Conservation (phyloP, 495 filamentous ascomycete species). For the Aspergillus conjunctus region DNA sequence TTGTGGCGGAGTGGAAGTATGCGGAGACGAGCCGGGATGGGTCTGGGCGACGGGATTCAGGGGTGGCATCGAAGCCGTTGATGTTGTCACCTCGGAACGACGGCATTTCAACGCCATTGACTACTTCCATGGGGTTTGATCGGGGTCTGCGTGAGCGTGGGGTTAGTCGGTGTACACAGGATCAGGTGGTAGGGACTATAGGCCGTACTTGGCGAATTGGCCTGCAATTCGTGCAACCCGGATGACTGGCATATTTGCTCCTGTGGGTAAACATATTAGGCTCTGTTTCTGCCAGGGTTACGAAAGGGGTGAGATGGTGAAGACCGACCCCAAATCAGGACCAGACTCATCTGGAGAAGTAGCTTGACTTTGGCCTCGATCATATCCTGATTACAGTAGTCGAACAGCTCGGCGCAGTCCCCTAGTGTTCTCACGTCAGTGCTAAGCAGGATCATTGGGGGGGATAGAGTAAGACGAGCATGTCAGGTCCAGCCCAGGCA, state of each 20-base stretch:
- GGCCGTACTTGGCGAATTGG: conserved; percentile 79
- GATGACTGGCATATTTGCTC: conserved; percentile 86
- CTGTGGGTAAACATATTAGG: conserved; percentile 26
- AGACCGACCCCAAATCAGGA: conserved; percentile 77
- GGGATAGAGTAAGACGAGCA: neutral
- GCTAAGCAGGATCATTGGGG: conserved; percentile 3
- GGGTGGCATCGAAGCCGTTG: conserved; percentile 72
- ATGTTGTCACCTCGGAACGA: conserved; percentile 95
- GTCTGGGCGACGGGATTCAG: conserved; percentile 72
- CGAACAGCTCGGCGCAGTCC: conserved; percentile 96
- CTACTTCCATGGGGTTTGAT: conserved; percentile 80
- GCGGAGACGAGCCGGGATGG: conserved; percentile 83
- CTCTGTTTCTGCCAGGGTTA: neutral
- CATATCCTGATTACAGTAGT: conserved; percentile 86
- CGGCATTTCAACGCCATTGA: conserved; percentile 79
- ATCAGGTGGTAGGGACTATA: neutral
- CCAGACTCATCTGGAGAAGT: conserved; percentile 91
- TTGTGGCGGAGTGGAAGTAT: conserved; percentile 93
- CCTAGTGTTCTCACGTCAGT: conserved; percentile 37
- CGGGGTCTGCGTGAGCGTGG: conserved; percentile 56
- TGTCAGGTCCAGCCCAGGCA: neutral
- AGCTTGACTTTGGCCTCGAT: conserved; percentile 97
- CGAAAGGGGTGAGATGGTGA: neutral
- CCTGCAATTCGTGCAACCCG: conserved; percentile 95
- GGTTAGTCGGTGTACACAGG: conserved; percentile 12